Evolutionary conservation across 768 basidiomycete genomes (phyloP).

Genomic region (Leccinum longicurvipes): DNA sequence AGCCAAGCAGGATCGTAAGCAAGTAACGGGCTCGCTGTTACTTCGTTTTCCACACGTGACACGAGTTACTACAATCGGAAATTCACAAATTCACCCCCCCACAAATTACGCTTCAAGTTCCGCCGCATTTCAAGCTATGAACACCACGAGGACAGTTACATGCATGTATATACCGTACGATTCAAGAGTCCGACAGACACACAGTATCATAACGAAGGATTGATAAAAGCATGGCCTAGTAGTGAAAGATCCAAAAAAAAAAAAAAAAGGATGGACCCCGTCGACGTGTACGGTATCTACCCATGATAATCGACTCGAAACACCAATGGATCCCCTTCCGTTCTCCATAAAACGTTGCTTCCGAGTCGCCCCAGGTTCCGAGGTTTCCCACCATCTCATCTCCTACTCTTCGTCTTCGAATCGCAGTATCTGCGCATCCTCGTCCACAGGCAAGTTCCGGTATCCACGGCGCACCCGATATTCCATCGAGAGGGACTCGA

Average conservation of each 20-base stretch:
- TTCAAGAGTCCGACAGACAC: background rate
- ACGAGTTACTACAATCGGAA: too few species aligned
- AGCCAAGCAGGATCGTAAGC: too few species aligned
- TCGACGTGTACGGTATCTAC: background rate
- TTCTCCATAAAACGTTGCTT: background rate
- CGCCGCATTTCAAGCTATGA: too few species aligned
- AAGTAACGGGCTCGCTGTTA: too few species aligned
- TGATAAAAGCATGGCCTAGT: background rate
- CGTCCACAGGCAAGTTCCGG: conserved; percentile 75
- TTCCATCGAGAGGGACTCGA: conserved; percentile 37
- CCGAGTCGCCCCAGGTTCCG: background rate
- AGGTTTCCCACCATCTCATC: background rate
- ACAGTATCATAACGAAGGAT: background rate
- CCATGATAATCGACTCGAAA: background rate
- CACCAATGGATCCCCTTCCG: background rate
- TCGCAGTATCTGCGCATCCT: conserved; percentile 81
- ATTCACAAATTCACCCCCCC: too few species aligned
- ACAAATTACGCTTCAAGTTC: too few species aligned
- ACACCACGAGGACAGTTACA: background rate
- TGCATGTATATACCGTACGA: background rate
- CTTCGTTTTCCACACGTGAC: too few species aligned
- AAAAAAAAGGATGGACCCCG: background rate
- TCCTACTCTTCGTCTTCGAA: conserved; percentile 73
- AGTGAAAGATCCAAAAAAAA: background rate
- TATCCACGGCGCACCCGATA: conserved; percentile 62